Evolutionary conservation across 139 green algal species (phyloP), one percentile per base, ranked within the genome.

Genomic region (Nannochloris sp.): DNA sequence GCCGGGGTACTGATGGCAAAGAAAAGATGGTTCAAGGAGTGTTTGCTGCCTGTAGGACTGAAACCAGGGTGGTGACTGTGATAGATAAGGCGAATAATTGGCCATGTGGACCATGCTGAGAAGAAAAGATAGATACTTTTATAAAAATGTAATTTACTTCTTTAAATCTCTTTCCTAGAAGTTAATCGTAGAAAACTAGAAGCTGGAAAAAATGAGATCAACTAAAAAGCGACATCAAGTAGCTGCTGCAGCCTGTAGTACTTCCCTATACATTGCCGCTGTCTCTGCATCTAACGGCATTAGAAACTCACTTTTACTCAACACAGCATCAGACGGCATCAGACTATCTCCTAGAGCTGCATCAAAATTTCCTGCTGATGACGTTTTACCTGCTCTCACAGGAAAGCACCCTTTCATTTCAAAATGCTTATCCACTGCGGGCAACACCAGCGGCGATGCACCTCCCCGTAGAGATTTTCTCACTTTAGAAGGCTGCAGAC

Each of bases 301-400:
- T 69, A 87, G 60, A 54, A 93, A 93, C 61, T 89, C 81, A 59
- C 81, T 89, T 1, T 80, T 61, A 57, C 48, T 19, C 53, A 93
- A 70, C 27, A 86, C 67, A 32, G 32, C 36, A 6, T 73, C 45
- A 9, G 42, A 29, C 2, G 83, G 84, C 72, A 92, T 61, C 60
- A 74, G 75, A 6, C 54, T 35, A 6, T 47, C 54, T 1, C n/a
- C 57, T 14, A 81, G 51, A 42, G 30, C 13, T 31, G 13, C 29
- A 31, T 23, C n/a, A n/a, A n/a, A n/a, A n/a, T n/a, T n/a, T n/a
- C n/a, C n/a, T n/a, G n/a, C n/a, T n/a, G n/a, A n/a, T n/a, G n/a
- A n/a, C n/a, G n/a, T n/a, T n/a, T n/a, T n/a, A n/a, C 35, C 36
- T 25, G 39, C 31, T n/a, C 13, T 33, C 6, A 19, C 27, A 0